These are phyloP conservation scores for Macroventuria anomochaeta DNA, from an alignment of 2,329 filamentous ascomycete species.

Conservation along the genomic window DNA sequence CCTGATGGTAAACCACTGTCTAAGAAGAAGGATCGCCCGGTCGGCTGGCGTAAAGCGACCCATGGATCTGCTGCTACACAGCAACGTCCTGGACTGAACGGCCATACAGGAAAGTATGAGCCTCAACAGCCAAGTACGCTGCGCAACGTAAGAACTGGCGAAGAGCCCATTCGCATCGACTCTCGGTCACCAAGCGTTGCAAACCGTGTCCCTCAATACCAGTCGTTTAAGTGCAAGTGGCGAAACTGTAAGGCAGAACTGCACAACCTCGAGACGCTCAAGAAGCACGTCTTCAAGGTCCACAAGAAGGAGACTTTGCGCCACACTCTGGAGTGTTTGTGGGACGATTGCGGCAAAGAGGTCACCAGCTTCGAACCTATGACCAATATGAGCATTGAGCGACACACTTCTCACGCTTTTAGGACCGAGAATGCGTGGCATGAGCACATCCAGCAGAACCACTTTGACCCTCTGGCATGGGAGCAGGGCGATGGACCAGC, in stretches of 20 bases:
- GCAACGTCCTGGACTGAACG: conserved; percentile 31
- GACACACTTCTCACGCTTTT: conserved; percentile 44
- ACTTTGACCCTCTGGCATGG: conserved; percentile 63
- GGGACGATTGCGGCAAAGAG: conserved; percentile 52
- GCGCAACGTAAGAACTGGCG: conserved; percentile 28
- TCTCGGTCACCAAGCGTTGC: conserved; percentile 44
- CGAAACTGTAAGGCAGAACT: conserved; percentile 62
- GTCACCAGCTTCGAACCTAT: conserved; percentile 29
- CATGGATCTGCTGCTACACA: conserved; percentile 49
- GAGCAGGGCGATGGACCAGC: conserved; percentile 66
- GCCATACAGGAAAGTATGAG: conserved; percentile 19
- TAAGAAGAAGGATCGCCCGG: conserved; percentile 56
- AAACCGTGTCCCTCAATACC: conserved; percentile 43
- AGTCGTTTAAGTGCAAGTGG: conserved; percentile 66
- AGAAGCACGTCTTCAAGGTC: conserved; percentile 64
- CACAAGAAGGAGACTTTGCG: conserved; percentile 53
- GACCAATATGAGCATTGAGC: conserved; percentile 33
- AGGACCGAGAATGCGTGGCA: conserved; percentile 52
- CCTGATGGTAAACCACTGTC: conserved; percentile 47
- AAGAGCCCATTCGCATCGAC: conserved; percentile 31
- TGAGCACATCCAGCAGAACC: conserved; percentile 59
- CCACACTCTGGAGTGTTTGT: conserved; percentile 54
- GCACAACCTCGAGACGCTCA: conserved; percentile 66
- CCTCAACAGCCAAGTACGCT: conserved; percentile 36
- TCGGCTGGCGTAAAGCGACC: conserved; percentile 58